Evolutionary conservation across 1,284 basidiomycete species (phyloP), one percentile per base, ranked within the genome.

Genomic region (Cystobasidium pallidum): DNA sequence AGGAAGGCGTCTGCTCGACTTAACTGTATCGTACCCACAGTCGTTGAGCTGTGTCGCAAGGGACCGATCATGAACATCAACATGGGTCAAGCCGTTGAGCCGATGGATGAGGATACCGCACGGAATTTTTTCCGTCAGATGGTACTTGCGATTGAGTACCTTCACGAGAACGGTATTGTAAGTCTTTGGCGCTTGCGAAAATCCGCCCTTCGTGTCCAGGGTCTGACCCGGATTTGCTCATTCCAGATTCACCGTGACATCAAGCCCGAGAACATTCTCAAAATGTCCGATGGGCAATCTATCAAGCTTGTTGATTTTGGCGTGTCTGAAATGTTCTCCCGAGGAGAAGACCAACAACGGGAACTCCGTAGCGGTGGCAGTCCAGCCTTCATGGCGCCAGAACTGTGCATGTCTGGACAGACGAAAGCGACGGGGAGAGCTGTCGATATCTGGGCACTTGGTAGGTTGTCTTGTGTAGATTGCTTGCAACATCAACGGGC

Each of bases 341-440:
- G 81, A 15, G n/a, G n/a, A n/a, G 66, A 68, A 43, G 61, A 58
- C 13, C 36, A 71, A 15, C 57, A 55, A 11, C 61, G 61, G 36
- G 68, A 71, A 26, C 47, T 71, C 10, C 80, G 83, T 66, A 80
- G 80, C 24, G 83, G 81, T 0, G 86, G 86, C 0, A 84, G 82
- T 77, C 85, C 86, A 0, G 86, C 85, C 0, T 86, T 86, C 76
- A 84, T 86, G 80, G 83, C 83, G 67, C 86, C 86, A 0, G 85
- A 86, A 75, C 75, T 83, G 8, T 79, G 80, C 36, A 76, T 76
- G 10, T 55, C 65, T 75, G 70, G 66, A 45, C 49, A 66, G 26
- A 28, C 51, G 19, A 52, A 57, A 21, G 77, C 83, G 3, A 82
- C 84, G 66, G 85, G 84, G 8, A 84, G 81, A 66, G 80, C 83